Evolutionary conservation across 495 filamentous ascomycete species (phyloP).

Genomic region (Pyrenopolyporus hunteri): DNA sequence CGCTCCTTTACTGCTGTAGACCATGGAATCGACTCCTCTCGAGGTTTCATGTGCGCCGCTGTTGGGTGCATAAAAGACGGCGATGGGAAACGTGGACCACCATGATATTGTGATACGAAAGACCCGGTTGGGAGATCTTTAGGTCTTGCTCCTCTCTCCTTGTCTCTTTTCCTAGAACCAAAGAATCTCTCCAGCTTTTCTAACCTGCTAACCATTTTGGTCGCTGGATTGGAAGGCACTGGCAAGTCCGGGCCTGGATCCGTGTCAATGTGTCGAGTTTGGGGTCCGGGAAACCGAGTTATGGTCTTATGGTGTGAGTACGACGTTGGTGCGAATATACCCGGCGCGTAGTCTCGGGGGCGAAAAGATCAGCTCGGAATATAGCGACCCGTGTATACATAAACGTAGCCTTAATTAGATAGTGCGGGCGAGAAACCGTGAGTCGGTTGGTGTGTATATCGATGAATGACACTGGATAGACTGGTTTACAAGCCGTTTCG

Average conservation of each 20-base stretch:
- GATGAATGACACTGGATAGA: not conserved
- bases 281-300: not conserved
- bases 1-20: conserved; percentile 36
- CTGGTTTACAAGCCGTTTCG: not conserved
- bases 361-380: not conserved
- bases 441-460: not conserved
- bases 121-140: conserved; percentile 10
- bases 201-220: conserved; percentile 37
- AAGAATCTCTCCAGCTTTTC: conserved; percentile 42
- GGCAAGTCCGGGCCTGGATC: not conserved
- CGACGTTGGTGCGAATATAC: not conserved
- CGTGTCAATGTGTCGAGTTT: conserved; percentile 1
- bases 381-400: not conserved
- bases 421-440: not conserved
- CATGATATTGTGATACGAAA: conserved; percentile 3
- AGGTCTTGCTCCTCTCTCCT: conserved; percentile 16
- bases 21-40: conserved; percentile 44
- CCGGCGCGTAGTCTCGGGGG: not conserved
- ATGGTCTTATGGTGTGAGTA: not conserved
- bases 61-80: conserved; percentile 57
- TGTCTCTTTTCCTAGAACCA: conserved; percentile 31
- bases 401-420: not conserved
- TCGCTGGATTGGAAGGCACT: not conserved
- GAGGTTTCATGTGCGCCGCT: conserved; percentile 52
- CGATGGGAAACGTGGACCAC: conserved; percentile 46